phyloP scores from a whole-genome alignment of 2,329 filamentous ascomycete species.

The Alternaria infectoria region DNA sequence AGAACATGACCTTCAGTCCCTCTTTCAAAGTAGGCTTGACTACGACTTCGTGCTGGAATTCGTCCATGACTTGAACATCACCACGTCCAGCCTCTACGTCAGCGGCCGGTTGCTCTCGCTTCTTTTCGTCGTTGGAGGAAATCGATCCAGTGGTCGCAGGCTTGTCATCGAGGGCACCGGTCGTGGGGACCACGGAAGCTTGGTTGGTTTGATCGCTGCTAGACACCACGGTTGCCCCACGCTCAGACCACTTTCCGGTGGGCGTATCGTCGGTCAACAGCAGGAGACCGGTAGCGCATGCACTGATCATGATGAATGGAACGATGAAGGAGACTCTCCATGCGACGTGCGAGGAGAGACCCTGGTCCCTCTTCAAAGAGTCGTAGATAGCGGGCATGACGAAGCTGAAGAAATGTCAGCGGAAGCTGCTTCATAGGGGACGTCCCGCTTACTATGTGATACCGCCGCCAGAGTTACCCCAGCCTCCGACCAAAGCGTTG shows the following conservation, averaged over 20 bases:
- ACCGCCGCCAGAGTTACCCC: constrained; percentile 86
- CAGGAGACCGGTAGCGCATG: constrained; percentile 71
- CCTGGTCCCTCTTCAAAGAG: constrained; percentile 66
- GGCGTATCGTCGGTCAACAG: constrained; percentile 81
- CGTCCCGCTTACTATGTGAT: constrained; percentile 71
- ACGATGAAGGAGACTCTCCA: constrained; percentile 88
- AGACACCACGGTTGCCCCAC: constrained; percentile 64
- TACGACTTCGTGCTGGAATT: constrained; percentile 66
- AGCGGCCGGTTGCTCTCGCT: constrained; percentile 22
- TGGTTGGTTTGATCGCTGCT: constrained; percentile 57
- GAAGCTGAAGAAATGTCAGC: constrained; percentile 58
- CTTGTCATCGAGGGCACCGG: constrained; percentile 57
- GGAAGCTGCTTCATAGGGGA: not conserved
- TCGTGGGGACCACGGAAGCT: constrained; percentile 58
- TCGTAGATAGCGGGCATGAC: constrained; percentile 91
- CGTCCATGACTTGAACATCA: constrained; percentile 61
- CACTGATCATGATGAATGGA: constrained; percentile 76
- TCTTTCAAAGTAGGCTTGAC: constrained; percentile 67
- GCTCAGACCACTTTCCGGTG: constrained; percentile 79
- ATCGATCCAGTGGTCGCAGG: constrained; percentile 41
- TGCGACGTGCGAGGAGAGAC: constrained; percentile 69
- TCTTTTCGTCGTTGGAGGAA: constrained; percentile 49
- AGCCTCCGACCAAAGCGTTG: constrained; percentile 83
- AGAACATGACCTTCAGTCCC: constrained; percentile 66
- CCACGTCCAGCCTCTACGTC: constrained; percentile 58